These are phyloP conservation scores for Vitis rupestris DNA, from an alignment of 164 flowering plant genomes.

Conservation along the genomic window DNA sequence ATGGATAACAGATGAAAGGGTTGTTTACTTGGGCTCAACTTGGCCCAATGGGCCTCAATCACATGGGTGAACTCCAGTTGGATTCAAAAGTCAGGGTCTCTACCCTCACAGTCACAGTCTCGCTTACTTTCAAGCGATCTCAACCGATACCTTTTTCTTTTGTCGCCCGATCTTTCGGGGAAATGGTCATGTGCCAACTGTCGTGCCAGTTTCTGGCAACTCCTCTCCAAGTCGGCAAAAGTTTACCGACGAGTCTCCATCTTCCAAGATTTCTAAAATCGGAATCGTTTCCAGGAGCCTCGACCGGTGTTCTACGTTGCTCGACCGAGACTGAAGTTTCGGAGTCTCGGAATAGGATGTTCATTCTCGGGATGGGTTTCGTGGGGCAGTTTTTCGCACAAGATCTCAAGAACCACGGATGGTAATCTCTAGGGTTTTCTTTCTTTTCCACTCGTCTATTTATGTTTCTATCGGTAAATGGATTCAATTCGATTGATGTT, in stretches of 20 bases:
- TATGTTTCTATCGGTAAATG: not conserved
- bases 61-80: too few relatives aligned
- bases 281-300: not conserved
- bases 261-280: not conserved
- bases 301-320: not conserved
- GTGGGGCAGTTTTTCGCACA: slow-evolving; percentile 62
- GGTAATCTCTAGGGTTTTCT: slow-evolving; percentile 31
- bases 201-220: slow-evolving; percentile 8
- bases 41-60: too few relatives aligned
- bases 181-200: slow-evolving; percentile 13
- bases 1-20: too few relatives aligned
- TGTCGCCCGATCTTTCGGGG: not conserved
- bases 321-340: not conserved
- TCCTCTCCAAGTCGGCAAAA: not conserved
- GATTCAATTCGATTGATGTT: too few relatives aligned
- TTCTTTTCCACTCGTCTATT: not conserved
- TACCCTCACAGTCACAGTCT: too few relatives aligned
- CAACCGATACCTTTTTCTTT: too few relatives aligned
- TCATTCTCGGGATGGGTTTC: slow-evolving; percentile 74
- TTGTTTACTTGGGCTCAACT: too few relatives aligned
- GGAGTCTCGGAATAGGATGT: slow-evolving; percentile 38
- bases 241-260: not conserved
- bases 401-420: slow-evolving; percentile 45
- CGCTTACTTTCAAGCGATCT: too few relatives aligned
- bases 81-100: too few relatives aligned